Base-by-base conservation (phyloP, 495 filamentous ascomycete species). In the Glarea lozoyensis region DNA sequence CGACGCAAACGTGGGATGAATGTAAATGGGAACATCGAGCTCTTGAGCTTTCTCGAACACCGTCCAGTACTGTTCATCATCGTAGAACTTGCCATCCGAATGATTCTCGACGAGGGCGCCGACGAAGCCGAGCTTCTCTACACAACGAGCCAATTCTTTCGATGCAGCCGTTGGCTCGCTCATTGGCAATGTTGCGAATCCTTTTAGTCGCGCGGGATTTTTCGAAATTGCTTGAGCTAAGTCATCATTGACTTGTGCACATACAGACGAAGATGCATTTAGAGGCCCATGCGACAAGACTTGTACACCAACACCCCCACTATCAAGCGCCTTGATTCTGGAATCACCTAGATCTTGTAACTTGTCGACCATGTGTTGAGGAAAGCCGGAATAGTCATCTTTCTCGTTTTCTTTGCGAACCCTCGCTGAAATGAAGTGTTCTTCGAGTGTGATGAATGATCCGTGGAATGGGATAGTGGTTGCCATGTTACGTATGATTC, bases 51-150 rank as follows among this genome's bases (percentile, higher is more conserved):
- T 59, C 18, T 57, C 57, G 52, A 70, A 82, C 4, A 78, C 58
- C 7, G 55, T 45, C 37, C 22, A 30, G 24, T 20, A 78, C 2
- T 36, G 42, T 2, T 67, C 71, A 2, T 68, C 69, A 7, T 63
- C 62, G 0, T 49, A 31, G 2, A 71, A 48, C 31, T 69, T 67
- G 20, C 68, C 59, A n/a, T 57, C 54, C 2, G 38, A 12, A 46
- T 77, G 70, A 47, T 70, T 72, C 39, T 76, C 72, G 1, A 82
- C 61, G 43, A 82, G 42, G 0, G 76, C 75, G 4, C 77, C 78
- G 0, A 78, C 64, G 42, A 79, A 77, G 4, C 63, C 57, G 1
- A 68, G 54, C 25, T 69, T 49, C 4, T 57, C 32, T 4, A 75
- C 62, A 25, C 63, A 67, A 0, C 75, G 67, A 16, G 61, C 58